A percentile compares a stretch with the other conserved stretches of the same genome.
phyloP scores from a whole-genome alignment of 352 stramenopile genomes.

The Pythium dissimile region DNA sequence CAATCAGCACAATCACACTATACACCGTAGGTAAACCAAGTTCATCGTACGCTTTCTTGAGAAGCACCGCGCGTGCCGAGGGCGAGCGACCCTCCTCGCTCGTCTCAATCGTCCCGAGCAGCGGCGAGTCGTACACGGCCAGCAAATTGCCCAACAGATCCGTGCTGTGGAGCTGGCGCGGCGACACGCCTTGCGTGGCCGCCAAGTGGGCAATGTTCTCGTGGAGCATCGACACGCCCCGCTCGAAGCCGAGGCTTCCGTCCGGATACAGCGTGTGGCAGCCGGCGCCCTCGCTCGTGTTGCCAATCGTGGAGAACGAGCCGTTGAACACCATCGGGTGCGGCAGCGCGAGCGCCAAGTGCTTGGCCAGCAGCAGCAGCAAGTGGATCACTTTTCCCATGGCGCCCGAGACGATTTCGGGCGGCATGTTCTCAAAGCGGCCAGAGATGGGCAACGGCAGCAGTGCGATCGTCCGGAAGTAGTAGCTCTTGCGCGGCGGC shows the following conservation, averaged over 20 bases:
- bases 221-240: conserved; percentile 67
- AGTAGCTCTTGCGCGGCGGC: conserved; percentile 6
- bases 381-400: conserved; percentile 77
- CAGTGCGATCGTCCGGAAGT: conserved; percentile 63
- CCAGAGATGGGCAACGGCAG: conserved; percentile 72
- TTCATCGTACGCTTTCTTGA: too few species aligned
- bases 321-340: conserved; percentile 85
- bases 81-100: neutral
- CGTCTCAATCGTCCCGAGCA: conserved; percentile 33
- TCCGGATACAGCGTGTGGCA: conserved; percentile 86
- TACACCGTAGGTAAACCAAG: too few species aligned
- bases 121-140: conserved; percentile 36
- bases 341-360: conserved; percentile 64
- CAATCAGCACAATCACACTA: too few species aligned
- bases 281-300: conserved; percentile 65
- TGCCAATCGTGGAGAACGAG: conserved; percentile 86
- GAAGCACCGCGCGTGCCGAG: neutral
- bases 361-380: conserved; percentile 63
- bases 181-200: conserved; percentile 39
- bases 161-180: conserved; percentile 34
- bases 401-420: conserved; percentile 66
- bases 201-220: conserved; percentile 73
- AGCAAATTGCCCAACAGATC: conserved; percentile 75
- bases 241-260: conserved; percentile 71
- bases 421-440: conserved; percentile 62